Base-by-base conservation (phyloP, 2,329 filamentous ascomycete genomes). In the Macrophomina pseudophaseolina region DNA sequence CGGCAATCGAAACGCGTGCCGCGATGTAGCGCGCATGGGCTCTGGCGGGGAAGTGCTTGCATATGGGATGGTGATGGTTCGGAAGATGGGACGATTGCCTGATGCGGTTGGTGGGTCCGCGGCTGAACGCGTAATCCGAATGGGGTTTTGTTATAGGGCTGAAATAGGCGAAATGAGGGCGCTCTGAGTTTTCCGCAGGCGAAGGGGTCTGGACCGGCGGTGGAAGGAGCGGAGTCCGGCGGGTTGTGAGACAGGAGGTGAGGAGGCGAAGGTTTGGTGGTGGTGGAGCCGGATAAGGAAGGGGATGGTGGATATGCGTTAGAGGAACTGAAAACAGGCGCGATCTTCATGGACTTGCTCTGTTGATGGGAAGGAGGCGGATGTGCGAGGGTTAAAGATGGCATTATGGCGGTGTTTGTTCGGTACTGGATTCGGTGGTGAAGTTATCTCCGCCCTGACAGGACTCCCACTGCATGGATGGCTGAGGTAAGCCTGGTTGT, bases 81-180 rank as follows among this genome's bases (percentile, higher is more conserved):
- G 23, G 23, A n/a, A 18, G 44, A 18, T 28, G 30, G 58, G 58
- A 48, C 30, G 32, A n/a, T 16, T 40, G 42, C 30, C 58, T 28
- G 30, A 62, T 38, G 46, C 12, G 58, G 44, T 18, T 44, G 8
- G 30, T 38, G 44, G 42, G 40, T 23, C 58, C 46, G 52, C 33
- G n/a, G n/a, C 16, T 35, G 58, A 62, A 62, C 58, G 58, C 58
- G 58, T 51, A 33, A 62, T 49, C 28, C 56, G 12, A 48, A 46
- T 30, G 32, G 35, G 28, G 28, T 32, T n/a, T 60, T 44, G 16
- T n/a, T 35, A 49, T 49, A 62, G 58, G 58, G 58, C 58, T 62
- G 42, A n/a, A 60, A 49, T 62, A 62, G 58, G 58, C 58, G 58
- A 62, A 49, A 62, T 62, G 44, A 62, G 58, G 44, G 35, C 38